Conservation (phyloP, 441 rosid species). For the Breynia disticha region DNA sequence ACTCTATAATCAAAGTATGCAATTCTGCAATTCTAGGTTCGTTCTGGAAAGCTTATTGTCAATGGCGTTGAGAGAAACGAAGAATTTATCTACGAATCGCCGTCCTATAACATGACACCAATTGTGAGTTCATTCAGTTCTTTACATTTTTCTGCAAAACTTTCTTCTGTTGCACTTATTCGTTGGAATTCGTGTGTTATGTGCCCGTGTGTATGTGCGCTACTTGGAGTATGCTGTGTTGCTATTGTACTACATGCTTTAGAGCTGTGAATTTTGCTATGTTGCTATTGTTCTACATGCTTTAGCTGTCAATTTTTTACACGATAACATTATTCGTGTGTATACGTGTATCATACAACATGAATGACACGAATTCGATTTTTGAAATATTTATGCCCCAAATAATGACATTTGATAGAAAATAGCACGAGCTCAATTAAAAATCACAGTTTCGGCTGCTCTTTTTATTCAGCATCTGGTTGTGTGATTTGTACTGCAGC, state of each 20-base stretch:
- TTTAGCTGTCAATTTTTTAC: too few relatives aligned
- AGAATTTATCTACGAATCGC: conserved; percentile 60
- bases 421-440: too few relatives aligned
- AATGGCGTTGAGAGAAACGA: conserved; percentile 66
- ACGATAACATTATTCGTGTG: too few relatives aligned
- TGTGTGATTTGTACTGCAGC: conserved; percentile 31
- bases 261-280: too few relatives aligned
- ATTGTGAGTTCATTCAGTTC: conserved; percentile 37
- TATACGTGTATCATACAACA: too few relatives aligned
- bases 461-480: background rate
- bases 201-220: too few relatives aligned
- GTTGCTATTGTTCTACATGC: too few relatives aligned
- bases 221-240: too few relatives aligned
- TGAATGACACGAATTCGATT: too few relatives aligned
- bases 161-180: background rate
- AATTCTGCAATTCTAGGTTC: conserved; percentile 44
- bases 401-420: too few relatives aligned
- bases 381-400: too few relatives aligned
- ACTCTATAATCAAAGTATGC: conserved; percentile 3
- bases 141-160: background rate
- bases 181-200: background rate
- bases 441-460: background rate
- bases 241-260: too few relatives aligned
- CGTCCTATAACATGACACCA: conserved; percentile 75
- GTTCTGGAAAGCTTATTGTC: conserved; percentile 61